A percentile compares a stretch with the other conserved stretches of the same genome.
phyloP scores from a whole-genome alignment of 2,329 filamentous ascomycete species.

The Pleomassaria siparia region DNA sequence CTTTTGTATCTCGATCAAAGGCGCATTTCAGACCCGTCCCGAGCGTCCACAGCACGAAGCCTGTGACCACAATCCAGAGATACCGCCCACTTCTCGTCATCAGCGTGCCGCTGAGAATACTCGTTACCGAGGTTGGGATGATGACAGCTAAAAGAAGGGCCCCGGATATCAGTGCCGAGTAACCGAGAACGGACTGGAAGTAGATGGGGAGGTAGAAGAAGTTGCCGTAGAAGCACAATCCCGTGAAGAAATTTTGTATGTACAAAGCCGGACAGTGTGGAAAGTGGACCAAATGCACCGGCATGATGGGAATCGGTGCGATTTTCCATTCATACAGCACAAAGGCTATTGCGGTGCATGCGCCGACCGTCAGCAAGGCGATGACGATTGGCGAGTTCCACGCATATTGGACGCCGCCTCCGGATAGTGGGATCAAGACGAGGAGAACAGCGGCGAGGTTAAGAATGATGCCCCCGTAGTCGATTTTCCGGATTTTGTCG shows the following conservation, averaged over 20 bases:
- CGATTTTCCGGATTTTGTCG: constrained; percentile 24
- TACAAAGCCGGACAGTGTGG: constrained; percentile 5
- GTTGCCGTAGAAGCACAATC: constrained; percentile 38
- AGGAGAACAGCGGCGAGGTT: constrained; percentile 50
- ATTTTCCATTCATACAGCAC: constrained; percentile 59
- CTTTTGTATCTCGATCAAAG: constrained; percentile 46
- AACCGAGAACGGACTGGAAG: constrained; percentile 47
- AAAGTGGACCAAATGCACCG: constrained; percentile 30
- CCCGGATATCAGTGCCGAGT: constrained; percentile 11
- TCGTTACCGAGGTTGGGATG: constrained; percentile 17
- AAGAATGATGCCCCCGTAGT: constrained; percentile 43
- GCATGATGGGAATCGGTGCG: constrained; percentile 55
- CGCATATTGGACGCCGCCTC: constrained; percentile 32
- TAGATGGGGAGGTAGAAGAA: constrained; percentile 54
- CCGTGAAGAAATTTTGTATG: constrained; percentile 30
- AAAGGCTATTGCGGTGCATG: constrained; percentile 40
- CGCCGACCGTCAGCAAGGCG: constrained; percentile 47
- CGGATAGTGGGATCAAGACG: constrained; percentile 65
- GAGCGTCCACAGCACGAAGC: constrained; percentile 50
- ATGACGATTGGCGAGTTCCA: constrained; percentile 49
- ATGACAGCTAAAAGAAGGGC: constrained; percentile 18
- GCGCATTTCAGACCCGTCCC: constrained; percentile 55
- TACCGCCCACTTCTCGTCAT: constrained; percentile 23
- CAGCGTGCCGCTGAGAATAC: constrained; percentile 18
- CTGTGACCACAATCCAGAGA: constrained; percentile 25